Conservation (phyloP, 2,329 filamentous ascomycete genomes). For the Xylariaceae sp. region DNA sequence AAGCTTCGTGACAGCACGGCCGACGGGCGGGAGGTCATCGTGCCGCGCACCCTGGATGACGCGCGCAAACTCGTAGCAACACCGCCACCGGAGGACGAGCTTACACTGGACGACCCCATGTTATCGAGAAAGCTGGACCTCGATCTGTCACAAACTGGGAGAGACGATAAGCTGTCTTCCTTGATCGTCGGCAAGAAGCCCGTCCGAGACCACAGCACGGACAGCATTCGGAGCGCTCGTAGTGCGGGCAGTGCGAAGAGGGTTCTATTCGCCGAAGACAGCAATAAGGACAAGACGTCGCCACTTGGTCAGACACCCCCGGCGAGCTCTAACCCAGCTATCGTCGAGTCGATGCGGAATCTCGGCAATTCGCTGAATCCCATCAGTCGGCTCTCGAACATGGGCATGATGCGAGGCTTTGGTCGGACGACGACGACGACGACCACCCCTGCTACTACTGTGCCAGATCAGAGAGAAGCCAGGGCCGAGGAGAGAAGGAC, state of each 20-base stretch:
- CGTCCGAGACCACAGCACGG: conserved; percentile 66
- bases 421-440: conserved; percentile 54
- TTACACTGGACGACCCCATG: conserved; percentile 52
- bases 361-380: conserved; percentile 78
- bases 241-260: conserved; percentile 59
- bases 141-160: conserved; percentile 27
- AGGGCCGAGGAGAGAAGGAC: conserved; percentile 39
- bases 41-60: conserved; percentile 90
- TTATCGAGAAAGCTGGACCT: conserved; percentile 39
- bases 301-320: conserved; percentile 28
- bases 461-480: conserved; percentile 35
- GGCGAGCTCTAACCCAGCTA: conserved; percentile 47
- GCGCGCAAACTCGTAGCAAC: conserved; percentile 82
- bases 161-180: conserved; percentile 63
- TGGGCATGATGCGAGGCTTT: conserved; percentile 70
- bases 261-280: conserved; percentile 46
- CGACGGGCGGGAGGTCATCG: conserved; percentile 45
- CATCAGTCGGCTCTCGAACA: conserved; percentile 69
- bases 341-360: conserved; percentile 75
- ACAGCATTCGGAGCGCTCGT: conserved; percentile 62
- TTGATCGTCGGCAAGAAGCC: conserved; percentile 62
- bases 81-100: conserved; percentile 57
- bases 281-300: conserved; percentile 35
- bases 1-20: conserved; percentile 69
- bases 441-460: conserved; percentile 34